Base-by-base conservation (phyloP, 208 protist species). In the Acanthamoeba lenticulata region DNA sequence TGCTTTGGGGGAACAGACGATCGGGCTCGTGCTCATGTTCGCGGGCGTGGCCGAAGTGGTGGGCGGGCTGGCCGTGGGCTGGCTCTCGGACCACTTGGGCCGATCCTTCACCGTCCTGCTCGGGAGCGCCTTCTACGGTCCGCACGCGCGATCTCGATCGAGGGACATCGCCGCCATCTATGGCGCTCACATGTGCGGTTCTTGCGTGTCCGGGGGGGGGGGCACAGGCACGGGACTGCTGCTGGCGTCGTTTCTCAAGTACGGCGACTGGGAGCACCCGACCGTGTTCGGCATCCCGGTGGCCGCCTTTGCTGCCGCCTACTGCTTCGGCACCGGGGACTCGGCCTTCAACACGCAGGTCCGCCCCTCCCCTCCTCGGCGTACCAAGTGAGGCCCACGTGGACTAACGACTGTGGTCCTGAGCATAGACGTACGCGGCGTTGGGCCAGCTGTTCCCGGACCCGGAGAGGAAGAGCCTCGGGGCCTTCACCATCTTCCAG, bases 341-440 rank as follows among this genome's bases (percentile, higher is more conserved):
- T 47, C 67, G 1, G 67, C 40, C 24, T 94, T 94, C 62, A 90
- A 94, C 44, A 94, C 93, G 0, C 93, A 94, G 62, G 52, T 90
- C 17, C 6, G 6, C n/a, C n/a, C 7, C 24, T 79, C 24, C 6
- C 57, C 7, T 29, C 57, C 24, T 6, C 57, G 24, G 13, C n/a
- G 57, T 21, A 65, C 24, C 13, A 5, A 5, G 5, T 65, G 5
- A 65, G 24, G 45, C 45, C 5, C 45, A 49, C 45, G 45, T 15
- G 15, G 9, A 49, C 45, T 5, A 5, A 49, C 45, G 15, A 5
- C 9, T 15, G 15, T 15, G 15, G 9, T 15, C 5, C 45, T 15
- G 45, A 5, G 15, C 45, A 21, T 47, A 67, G n/a, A 81, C 72
- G 17, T 94, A 94, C 42, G 91, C 91, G 5, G 32, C 67, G 74